These are phyloP conservation scores for Colletotrichum echinochloae DNA, from an alignment of 2,329 filamentous ascomycete genomes.

Conservation along the genomic window DNA sequence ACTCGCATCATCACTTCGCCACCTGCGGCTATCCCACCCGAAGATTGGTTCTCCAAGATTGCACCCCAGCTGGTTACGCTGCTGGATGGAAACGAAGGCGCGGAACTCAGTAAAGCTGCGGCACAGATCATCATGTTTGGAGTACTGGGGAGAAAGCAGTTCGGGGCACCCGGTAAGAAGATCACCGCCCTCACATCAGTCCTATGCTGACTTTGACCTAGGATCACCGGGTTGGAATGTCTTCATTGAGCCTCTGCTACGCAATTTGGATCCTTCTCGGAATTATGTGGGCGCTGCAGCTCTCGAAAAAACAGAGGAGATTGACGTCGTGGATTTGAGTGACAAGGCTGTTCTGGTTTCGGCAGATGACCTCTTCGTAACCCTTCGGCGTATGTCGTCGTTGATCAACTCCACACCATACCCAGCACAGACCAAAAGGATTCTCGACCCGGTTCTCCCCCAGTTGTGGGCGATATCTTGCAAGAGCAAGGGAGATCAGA, in stretches of 20 bases:
- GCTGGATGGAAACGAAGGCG: constrained; percentile 70
- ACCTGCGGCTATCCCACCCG: constrained; percentile 64
- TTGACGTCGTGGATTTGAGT: constrained; percentile 60
- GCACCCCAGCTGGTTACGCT: constrained; percentile 71
- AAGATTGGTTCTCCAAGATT: constrained; percentile 71
- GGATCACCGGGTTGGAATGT: constrained; percentile 71
- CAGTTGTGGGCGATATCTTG: constrained; percentile 73
- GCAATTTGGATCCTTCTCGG: constrained; percentile 60
- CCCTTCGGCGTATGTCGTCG: constrained; percentile 66
- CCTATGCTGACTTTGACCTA: constrained; percentile 44
- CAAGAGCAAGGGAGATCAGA: constrained; percentile 55
- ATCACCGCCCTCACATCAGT: constrained; percentile 7
- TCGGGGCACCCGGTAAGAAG: constrained; percentile 69
- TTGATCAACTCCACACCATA: constrained; percentile 74
- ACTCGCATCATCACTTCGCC: constrained; percentile 71
- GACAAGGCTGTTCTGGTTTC: constrained; percentile 58
- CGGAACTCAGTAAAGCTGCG: constrained; percentile 68
- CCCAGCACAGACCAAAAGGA: constrained; percentile 71
- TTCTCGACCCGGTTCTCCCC: constrained; percentile 69
- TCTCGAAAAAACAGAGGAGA: not conserved
- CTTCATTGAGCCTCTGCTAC: constrained; percentile 70
- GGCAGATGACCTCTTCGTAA: constrained; percentile 59
- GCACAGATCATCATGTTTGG: constrained; percentile 75
- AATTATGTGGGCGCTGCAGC: constrained; percentile 44
- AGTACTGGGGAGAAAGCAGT: constrained; percentile 72